These are phyloP conservation scores for Yarrowia bubula DNA, from an alignment of 805 yeast genomes.

Conservation along the genomic window DNA sequence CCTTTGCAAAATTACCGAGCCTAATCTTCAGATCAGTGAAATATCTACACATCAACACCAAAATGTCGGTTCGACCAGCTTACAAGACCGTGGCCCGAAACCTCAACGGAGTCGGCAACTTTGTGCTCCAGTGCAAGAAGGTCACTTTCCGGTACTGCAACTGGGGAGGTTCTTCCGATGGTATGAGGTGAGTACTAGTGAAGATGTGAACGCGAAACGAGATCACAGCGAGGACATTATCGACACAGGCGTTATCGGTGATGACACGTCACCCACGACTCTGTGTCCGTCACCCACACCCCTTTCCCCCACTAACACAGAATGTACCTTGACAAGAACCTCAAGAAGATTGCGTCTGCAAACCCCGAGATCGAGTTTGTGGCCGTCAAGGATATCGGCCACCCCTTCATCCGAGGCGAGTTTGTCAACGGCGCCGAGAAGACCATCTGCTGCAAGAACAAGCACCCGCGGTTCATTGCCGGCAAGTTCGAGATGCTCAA, in stretches of 20 bases:
- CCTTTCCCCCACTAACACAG: constrained; percentile 37
- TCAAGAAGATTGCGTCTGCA: constrained; percentile 53
- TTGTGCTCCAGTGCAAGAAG: constrained; percentile 56
- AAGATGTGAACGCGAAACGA: neutral
- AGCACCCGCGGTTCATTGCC: constrained; percentile 58
- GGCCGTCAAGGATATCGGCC: constrained; percentile 70
- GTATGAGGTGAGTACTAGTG: constrained; percentile 47
- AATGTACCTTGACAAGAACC: constrained; percentile 57
- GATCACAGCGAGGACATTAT: too few relatives aligned
- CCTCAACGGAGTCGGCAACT: constrained; percentile 41
- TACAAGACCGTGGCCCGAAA: constrained; percentile 28
- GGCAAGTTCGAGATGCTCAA: constrained; percentile 62
- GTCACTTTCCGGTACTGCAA: constrained; percentile 81
- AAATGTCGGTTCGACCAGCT: constrained; percentile 24
- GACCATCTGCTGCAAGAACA: constrained; percentile 74
- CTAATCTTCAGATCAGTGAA: constrained; percentile 20
- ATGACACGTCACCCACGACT: neutral
- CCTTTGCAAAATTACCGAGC: constrained; percentile 24
- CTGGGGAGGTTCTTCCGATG: constrained; percentile 93
- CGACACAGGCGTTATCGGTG: neutral
- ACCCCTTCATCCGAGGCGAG: constrained; percentile 68
- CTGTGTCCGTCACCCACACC: neutral
- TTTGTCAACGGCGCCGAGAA: constrained; percentile 51
- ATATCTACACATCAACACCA: constrained; percentile 1
- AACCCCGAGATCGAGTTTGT: constrained; percentile 72